Evolutionary conservation across 1,139 yeast species (phyloP), one percentile per base, ranked within the genome.

Genomic region (Candida glucosophila): DNA sequence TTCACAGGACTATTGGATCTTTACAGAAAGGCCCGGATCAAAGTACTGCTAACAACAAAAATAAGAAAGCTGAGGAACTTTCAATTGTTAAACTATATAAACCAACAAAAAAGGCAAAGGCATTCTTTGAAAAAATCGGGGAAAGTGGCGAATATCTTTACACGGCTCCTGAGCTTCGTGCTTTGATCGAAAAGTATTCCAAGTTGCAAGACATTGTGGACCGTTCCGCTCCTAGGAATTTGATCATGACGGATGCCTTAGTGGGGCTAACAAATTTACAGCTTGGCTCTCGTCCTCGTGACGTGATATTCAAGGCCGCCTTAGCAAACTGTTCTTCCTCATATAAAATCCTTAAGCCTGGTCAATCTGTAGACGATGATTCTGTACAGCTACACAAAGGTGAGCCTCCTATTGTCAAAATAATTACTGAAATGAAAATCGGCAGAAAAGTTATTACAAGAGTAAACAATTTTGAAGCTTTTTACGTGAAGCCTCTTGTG

Each of bases 371-470:
- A 1, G 58, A 49, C 9, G 52, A 51, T 19, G 58, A 49, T n/a
- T 54, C 51, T 19, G 65, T 74, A 5, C 37, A 36, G 5, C 29
- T 49, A 3, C 24, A 33, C 17, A 79, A 67, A 37, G 97, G 97
- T 1, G 54, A 58, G 2, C 63, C 79, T 1, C 95, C 95, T 6
- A 67, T 60, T 23, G 67, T 90, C 17, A 55, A 66, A 20, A 69
- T 90, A 12, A 54, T 74, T 6, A 77, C 88, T 6, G 93, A 83
- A 48, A 68, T 75, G 38, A 80, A 83, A 39, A 77, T 82, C 31
- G 95, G 96, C 1, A 66, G 93, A 32, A 88, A 86, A 46, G 65
- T 78, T 5, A 71, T 85, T 12, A 88, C 97, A 0, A 64, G 76
- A 24, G 70, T 88, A 1, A 58, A 69, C 14, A 78, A 82, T 33